phyloP scores from a whole-genome alignment of 129 eudicot species.

The Flaveria bidentis region DNA sequence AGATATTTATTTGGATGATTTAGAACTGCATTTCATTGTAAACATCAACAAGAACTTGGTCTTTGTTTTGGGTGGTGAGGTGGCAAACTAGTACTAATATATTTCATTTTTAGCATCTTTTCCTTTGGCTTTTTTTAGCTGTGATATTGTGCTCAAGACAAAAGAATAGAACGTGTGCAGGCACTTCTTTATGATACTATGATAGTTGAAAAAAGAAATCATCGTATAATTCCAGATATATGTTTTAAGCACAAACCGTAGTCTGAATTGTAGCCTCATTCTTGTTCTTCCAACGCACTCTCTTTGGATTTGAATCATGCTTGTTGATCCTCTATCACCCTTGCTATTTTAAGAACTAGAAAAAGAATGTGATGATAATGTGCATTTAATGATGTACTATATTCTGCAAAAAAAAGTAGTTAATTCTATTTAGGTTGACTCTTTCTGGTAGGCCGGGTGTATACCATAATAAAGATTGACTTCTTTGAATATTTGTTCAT shows the following conservation, averaged over 20 bases:
- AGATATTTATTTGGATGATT: conserved; percentile 23
- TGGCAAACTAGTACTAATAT: conserved; percentile 13
- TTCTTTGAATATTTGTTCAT: not conserved
- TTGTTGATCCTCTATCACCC: not conserved
- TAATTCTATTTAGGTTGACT: not conserved
- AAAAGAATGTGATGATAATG: not conserved
- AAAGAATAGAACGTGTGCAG: conserved; percentile 20
- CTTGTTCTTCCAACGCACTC: conserved; percentile 16
- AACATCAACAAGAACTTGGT: conserved; percentile 29
- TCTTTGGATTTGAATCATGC: not conserved
- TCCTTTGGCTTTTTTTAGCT: conserved; percentile 22
- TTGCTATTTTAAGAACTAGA: not conserved
- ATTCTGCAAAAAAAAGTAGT: not conserved
- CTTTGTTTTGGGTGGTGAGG: conserved; percentile 26
- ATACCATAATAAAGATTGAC: not conserved
- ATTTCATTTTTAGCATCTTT: conserved; percentile 17
- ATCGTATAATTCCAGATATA: conserved; percentile 20
- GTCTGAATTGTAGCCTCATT: conserved; percentile 16
- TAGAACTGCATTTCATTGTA: conserved; percentile 26
- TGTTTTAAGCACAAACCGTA: conserved; percentile 22
- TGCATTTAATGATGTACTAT: conserved; percentile 7
- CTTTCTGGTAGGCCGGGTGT: conserved; percentile 11
- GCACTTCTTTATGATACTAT: conserved; percentile 8
- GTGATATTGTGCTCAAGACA: conserved; percentile 25
- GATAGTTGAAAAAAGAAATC: not conserved